Base-by-base conservation (phyloP, 1,284 basidiomycete genomes). In the Ganoderma lingzhi region DNA sequence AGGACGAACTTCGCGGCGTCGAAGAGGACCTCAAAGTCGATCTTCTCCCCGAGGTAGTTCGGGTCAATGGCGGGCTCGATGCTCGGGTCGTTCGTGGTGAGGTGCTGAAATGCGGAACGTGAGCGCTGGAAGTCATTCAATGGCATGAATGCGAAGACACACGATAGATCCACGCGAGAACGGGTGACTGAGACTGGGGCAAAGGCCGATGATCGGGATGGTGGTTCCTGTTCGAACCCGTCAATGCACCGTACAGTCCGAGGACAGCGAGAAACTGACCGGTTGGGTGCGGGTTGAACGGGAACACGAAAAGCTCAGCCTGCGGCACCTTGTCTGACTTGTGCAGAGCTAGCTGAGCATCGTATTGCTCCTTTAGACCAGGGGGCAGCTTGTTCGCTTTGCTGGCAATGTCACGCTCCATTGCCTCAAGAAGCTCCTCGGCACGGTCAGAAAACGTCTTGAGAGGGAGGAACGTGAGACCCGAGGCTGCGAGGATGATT, bases 51-150 rank as follows among this genome's bases (percentile, higher is more conserved):
- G 70, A 85, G 82, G 75, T 83, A 83, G 68, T 78, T 78, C 53
- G 84, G 84, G 67, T 86, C 82, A 37, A 84, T 76, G 42, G 75
- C 72, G 0, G 85, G 82, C 63, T 81, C 78, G n/a, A 76, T 79
- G 3, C 67, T 64, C 1, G 83, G 83, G 69, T 85, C 78, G 32
- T 71, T 64, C 2, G 80, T 81, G 3, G 73, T 77, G 23, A 81
- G 77, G 63, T 82, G 80, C 81, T 80, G 35, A 37, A 39, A 23
- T 23, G 23, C 23, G 23, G 23, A 23, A 0, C 23, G 23, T 23
- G 23, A 23, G 23, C 23, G 23, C 23, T 23, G 23, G 23, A 23
- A 23, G 23, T 23, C 23, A 23, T 23, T 23, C 23, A 23, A 23
- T 23, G 23, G 23, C 23, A 23, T 1, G 23, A 23, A 23, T 82